phyloP scores from a whole-genome alignment of 305 asterid species.

The Fraxinus dipetala region DNA sequence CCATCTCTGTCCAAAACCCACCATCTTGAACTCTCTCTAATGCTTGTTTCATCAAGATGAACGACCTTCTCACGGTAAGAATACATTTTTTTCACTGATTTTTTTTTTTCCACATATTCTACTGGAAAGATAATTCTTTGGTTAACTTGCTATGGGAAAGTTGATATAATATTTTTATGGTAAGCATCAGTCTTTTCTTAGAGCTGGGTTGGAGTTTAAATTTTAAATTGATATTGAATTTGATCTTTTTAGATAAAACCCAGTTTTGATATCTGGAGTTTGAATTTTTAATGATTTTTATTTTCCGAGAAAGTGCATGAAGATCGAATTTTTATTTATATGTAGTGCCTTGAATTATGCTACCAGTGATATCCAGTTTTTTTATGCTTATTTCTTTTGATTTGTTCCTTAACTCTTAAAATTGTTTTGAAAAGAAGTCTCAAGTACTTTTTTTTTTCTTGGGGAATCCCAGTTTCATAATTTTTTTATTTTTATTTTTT shows the following conservation, averaged over 20 bases:
- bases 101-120: background rate
- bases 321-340: background rate
- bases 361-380: background rate
- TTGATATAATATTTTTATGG: background rate
- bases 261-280: conserved; percentile 7
- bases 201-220: background rate
- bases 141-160: background rate
- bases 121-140: background rate
- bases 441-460: background rate
- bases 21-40: background rate
- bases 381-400: background rate
- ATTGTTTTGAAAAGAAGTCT: background rate
- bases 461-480: background rate
- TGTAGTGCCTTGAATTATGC: background rate
- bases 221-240: conserved; percentile 5
- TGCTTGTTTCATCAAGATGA: conserved; percentile 38
- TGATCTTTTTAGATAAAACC: background rate
- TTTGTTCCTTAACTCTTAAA: background rate
- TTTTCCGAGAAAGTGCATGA: background rate
- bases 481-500: no score
- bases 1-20: background rate
- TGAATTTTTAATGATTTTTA: background rate
- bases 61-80: conserved; percentile 73
- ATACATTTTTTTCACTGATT: background rate
- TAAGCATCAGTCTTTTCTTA: conserved; percentile 5